Conservation (phyloP, 805 yeast genomes). For the Wickerhamiella parazyma region DNA sequence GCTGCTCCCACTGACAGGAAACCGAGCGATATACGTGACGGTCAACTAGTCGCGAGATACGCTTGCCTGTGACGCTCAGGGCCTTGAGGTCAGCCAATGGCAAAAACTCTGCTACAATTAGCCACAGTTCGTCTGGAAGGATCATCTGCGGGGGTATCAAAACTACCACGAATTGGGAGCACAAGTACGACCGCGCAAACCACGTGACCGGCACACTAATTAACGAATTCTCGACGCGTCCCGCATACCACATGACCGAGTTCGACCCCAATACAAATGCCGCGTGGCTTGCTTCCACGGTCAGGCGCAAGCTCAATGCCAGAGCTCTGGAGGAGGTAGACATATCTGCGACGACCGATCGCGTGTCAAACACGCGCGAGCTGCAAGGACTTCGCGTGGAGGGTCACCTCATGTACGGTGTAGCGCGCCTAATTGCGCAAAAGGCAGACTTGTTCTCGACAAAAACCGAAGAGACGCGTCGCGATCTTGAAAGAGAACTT, state of each 20-base stretch:
- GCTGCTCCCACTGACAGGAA: not conserved
- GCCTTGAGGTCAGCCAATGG: not conserved
- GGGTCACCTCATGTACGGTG: constrained; percentile 8
- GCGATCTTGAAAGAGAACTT: constrained; percentile 2
- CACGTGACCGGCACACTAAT: no score
- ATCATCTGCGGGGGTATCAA: no score
- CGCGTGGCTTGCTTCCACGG: constrained; percentile 8
- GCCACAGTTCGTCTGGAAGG: not conserved
- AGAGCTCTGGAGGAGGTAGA: constrained; percentile 1
- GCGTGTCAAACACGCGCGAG: not conserved
- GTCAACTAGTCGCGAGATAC: not conserved
- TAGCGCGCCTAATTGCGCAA: constrained; percentile 1
- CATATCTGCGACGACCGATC: constrained; percentile 4
- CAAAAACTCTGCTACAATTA: not conserved
- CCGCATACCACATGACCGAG: not conserved
- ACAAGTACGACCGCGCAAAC: no score
- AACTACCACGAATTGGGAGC: no score
- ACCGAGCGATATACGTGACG: constrained; percentile 1
- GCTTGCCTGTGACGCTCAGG: not conserved
- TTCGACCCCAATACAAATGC: constrained; percentile 1
- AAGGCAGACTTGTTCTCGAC: not conserved
- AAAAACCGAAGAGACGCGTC: not conserved
- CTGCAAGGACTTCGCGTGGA: constrained; percentile 7
- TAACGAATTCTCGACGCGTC: not conserved
- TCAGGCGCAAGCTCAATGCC: constrained; percentile 3